Evolutionary conservation across 2,329 filamentous ascomycete species (phyloP), one percentile per base, ranked within the genome.

Genomic region (Monosporascus sp.): DNA sequence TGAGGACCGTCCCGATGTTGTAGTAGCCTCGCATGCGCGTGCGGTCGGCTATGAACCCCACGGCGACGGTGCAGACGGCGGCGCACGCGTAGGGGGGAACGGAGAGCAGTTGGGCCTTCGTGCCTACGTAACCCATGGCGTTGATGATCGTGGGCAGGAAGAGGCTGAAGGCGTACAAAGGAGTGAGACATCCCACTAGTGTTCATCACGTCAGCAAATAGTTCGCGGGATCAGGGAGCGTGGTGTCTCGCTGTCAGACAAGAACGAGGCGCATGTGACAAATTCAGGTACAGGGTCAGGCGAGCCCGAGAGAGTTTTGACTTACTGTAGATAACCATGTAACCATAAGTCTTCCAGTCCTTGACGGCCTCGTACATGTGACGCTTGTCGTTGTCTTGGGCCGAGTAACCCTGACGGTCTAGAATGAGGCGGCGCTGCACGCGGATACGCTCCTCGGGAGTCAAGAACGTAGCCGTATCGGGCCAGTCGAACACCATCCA

Each of bases 361-460:
- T 73, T 75, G 55, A 81, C 75, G 3, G 81, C 68, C 8, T 74
- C 75, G 53, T 82, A 72, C 80, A 83, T 83, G 48, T 66, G 71
- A 3, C 70, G 71, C 3, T 72, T 72, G 18, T 69, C 71, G n/a
- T 64, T 63, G 45, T 78, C 76, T 3, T 71, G 68, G 3, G 65
- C 63, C 7, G 2, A 81, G 68, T 5, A 77, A 58, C 11, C 63
- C 58, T 46, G 43, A 8, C 43, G 43, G 43, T 46, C 43, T 5
- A 46, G 43, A 27, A 46, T 46, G 22, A 46, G 43, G 20, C 43
- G 43, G 20, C 43, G 43, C 22, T 46, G 43, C 2, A 31, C 43
- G 24, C 43, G 43, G 22, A 27, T 46, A 25, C 71, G 70, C 61
- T 80, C 75, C 14, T 75, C 70, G 0, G 71, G 65, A 15, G 59